These are phyloP conservation scores for Macadamia tetraphylla DNA, from an alignment of 164 flowering plant genomes.

Conservation along the genomic window DNA sequence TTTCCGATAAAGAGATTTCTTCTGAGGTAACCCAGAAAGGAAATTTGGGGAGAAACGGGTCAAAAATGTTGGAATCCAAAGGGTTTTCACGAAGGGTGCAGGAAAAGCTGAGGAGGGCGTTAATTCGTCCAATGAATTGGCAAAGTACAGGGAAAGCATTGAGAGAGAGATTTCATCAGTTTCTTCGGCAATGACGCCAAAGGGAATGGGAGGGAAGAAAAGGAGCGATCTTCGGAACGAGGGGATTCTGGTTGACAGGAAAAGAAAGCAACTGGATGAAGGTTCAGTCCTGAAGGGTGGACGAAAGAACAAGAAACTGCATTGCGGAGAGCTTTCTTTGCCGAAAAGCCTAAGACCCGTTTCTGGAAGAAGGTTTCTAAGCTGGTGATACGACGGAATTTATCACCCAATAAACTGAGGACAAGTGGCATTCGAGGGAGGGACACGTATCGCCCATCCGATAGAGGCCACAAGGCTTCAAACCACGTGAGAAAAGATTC, in stretches of 20 bases:
- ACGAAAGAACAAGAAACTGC: conserved; percentile 69
- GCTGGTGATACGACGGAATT: no score
- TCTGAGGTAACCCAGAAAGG: conserved; percentile 7
- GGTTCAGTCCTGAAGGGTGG: conserved; percentile 45
- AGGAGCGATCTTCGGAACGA: conserved; percentile 7
- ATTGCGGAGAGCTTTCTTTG: conserved; percentile 65
- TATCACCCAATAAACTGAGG: no score
- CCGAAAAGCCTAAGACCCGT: conserved; percentile 65
- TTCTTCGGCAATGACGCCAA: neutral
- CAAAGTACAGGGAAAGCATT: neutral
- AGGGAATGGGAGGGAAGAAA: conserved; percentile 6
- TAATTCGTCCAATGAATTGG: conserved; percentile 2
- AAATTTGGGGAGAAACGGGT: neutral
- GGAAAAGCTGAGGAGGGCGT: conserved; percentile 2
- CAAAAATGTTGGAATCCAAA: neutral
- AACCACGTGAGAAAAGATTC: no score
- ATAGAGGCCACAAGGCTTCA: no score
- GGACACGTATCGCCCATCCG: no score
- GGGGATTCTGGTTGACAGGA: conserved; percentile 19
- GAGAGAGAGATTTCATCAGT: neutral
- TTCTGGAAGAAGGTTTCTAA: conserved; percentile 93
- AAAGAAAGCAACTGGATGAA: conserved; percentile 25
- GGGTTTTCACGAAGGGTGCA: neutral
- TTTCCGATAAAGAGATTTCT: neutral
- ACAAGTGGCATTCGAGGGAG: no score